Evolutionary conservation across 139 green algal species (phyloP).

Genomic region (Chlorella vulgaris): DNA sequence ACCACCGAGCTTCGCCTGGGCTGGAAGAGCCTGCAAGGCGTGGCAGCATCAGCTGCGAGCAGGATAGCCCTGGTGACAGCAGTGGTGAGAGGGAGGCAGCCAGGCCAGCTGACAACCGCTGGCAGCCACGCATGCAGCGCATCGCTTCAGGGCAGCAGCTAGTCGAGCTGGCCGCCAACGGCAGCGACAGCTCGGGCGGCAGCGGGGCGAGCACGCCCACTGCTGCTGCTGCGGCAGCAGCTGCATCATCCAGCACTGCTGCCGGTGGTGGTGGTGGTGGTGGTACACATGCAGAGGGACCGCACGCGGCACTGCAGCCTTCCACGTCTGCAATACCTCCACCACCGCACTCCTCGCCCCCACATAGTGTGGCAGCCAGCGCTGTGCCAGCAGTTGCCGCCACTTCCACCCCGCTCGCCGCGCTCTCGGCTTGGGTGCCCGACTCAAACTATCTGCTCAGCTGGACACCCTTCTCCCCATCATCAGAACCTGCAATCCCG

Average conservation of each 20-base stretch:
- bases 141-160: constrained; percentile 36
- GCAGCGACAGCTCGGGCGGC: not conserved
- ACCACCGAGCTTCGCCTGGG: constrained; percentile 4
- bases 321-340: too few relatives aligned
- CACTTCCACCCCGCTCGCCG: too few relatives aligned
- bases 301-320: too few relatives aligned
- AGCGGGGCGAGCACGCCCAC: not conserved
- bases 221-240: not conserved
- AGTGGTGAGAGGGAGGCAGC: not conserved
- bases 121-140: constrained; percentile 29
- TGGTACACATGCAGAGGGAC: too few relatives aligned
- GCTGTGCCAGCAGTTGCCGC: not conserved
- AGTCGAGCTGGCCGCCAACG: constrained; percentile 6
- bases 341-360: too few relatives aligned
- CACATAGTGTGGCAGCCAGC: too few relatives aligned
- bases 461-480: not conserved
- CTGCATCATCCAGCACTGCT: too few relatives aligned
- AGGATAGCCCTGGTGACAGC: not conserved
- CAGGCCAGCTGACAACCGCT: not conserved
- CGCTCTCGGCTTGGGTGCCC: not conserved
- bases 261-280: too few relatives aligned
- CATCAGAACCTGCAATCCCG: not conserved
- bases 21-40: not conserved
- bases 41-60: not conserved
- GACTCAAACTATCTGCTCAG: not conserved